Base-by-base conservation (phyloP, 139 green algal genomes). In the Trebouxia sp. region DNA sequence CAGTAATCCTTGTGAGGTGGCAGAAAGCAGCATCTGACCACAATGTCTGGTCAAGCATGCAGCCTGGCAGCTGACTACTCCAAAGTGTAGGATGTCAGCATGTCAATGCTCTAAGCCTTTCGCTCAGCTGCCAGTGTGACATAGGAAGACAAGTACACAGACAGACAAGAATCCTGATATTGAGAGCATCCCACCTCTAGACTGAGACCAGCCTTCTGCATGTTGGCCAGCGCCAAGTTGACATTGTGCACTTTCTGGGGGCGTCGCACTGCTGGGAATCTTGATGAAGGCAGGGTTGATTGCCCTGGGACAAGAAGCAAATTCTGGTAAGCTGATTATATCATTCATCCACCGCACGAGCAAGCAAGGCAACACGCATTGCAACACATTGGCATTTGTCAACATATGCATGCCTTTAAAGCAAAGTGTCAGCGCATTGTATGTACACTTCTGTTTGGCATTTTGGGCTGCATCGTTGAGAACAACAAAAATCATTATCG, bases 201-300 rank as follows among this genome's bases (percentile, higher is more conserved):
- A 9, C 37, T 55, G 51, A 89, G 41, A 6, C 83, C 80, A 6
- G 67, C 78, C n/a, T 38, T 24, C 6, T n/a, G 39, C 66, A 91
- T 47, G 41, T 41, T 69, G 1, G 41, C 48, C 3, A 93, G 79
- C 0, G 90, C 90, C 22, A 93, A 47, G 26, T 65, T 39, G 22
- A 91, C 55, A 78, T 95, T 95, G 48, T 89, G 69, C 58, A 92
- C 41, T 58, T 90, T 77, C 65, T 92, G 77, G 1, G 87, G 75
- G 5, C 90, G 84, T 39, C 76, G 65, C 32, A 83, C 84, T 15
- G 80, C 74, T 28, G 88, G 89, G 69, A 86, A 90, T 47, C 83
- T 76, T 2, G 80, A 74, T 26, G 38, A 35, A 17, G 74, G 48
- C 43, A 91, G 65, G 22, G 35, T 70, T 66, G 3, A 47, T 62